Conservation (phyloP, 805 yeast genomes). For the Lachancea quebecensis region DNA sequence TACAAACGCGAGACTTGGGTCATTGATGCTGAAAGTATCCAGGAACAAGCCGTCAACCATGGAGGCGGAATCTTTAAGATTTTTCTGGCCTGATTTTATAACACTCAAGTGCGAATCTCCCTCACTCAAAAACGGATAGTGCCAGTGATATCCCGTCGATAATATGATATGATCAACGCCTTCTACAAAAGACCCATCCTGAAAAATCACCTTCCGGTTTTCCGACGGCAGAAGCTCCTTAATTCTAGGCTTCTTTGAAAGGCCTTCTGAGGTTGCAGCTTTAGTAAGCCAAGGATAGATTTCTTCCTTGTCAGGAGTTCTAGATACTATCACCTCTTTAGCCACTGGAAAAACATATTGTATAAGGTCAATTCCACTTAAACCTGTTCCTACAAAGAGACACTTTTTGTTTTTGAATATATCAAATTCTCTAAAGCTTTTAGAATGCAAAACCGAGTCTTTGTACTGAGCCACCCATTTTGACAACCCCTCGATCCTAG, state of each 20-base stretch:
- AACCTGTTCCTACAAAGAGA: conserved; percentile 36
- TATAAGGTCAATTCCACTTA: conserved; percentile 36
- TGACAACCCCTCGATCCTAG: conserved; percentile 17
- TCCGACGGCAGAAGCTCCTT: conserved; percentile 23
- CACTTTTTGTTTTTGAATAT: conserved; percentile 27
- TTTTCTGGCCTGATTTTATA: conserved; percentile 4
- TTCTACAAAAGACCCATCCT: conserved; percentile 28
- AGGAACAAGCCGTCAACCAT: conserved; percentile 37
- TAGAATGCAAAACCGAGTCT: conserved; percentile 38
- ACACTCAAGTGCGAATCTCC: conserved; percentile 3
- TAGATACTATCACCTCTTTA: conserved; percentile 49
- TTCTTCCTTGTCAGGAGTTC: conserved; percentile 61
- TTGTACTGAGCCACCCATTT: conserved; percentile 15
- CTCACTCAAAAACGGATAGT: conserved; percentile 14
- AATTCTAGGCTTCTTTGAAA: conserved; percentile 33
- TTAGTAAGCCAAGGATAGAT: conserved; percentile 34
- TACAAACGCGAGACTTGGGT: conserved; percentile 40
- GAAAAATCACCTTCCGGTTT: conserved; percentile 22
- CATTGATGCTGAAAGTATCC: conserved; percentile 38
- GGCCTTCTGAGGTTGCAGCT: conserved; percentile 34
- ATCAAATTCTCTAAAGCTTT: conserved; percentile 17
- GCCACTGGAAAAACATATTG: conserved; percentile 35
- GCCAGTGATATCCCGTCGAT: conserved; percentile 42
- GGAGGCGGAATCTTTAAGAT: conserved; percentile 12
- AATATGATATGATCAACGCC: conserved; percentile 29